Conservation (phyloP, 2,329 filamentous ascomycete species). For the Emmonsia crescens region DNA sequence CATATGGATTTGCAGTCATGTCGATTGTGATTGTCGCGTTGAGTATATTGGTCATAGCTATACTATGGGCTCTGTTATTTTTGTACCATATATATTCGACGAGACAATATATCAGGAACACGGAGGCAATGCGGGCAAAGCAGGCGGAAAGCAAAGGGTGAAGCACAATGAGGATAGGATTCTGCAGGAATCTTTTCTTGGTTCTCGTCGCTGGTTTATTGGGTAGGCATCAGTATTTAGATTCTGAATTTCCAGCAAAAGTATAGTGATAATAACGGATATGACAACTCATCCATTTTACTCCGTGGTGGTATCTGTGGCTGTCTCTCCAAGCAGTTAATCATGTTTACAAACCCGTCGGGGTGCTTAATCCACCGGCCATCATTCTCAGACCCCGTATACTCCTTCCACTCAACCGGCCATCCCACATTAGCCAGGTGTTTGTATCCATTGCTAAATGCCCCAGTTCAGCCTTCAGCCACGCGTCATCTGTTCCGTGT, state of each 20-base stretch:
- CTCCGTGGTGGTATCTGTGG: background rate
- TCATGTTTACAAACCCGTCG: too few species aligned
- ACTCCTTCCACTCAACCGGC: background rate
- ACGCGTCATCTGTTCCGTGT: too few species aligned
- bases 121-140: background rate
- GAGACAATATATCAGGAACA: background rate
- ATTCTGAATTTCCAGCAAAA: too few species aligned
- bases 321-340: background rate
- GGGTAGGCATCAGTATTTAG: too few species aligned
- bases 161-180: too few species aligned
- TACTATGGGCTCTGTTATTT: background rate
- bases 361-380: too few species aligned
- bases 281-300: background rate
- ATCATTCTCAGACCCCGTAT: background rate
- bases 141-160: background rate
- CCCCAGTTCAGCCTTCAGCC: background rate
- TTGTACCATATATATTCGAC: background rate
- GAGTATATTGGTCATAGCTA: background rate
- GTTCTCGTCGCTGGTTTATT: too few species aligned
- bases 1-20: slow-evolving; percentile 10
- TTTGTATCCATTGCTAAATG: too few species aligned
- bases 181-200: too few species aligned
- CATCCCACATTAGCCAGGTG: too few species aligned
- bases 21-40: slow-evolving; percentile 10
- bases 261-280: too few species aligned